A percentile compares a stretch with the other conserved stretches of the same genome.
These are phyloP conservation scores for Ottelia alismoides DNA, from an alignment of 106 monocot genomes.

Conservation along the genomic window DNA sequence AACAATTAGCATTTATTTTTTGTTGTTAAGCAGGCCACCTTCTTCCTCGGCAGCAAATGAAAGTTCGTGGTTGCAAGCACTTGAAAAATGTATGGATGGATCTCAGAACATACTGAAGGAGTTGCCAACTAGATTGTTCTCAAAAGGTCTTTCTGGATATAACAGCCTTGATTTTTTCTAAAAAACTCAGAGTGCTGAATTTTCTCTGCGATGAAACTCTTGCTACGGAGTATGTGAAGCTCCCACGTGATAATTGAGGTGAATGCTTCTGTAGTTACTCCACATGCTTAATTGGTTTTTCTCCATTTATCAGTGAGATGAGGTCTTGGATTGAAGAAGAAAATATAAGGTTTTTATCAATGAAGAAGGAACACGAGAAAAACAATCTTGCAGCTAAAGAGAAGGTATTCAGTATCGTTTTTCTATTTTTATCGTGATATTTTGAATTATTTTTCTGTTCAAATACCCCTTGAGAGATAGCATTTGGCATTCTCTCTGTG, in stretches of 20 bases:
- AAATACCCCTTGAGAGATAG: too few species aligned
- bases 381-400: constrained; percentile 31
- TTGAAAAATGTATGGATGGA: constrained; percentile 26
- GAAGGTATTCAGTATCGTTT: constrained; percentile 24
- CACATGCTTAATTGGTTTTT: too few species aligned
- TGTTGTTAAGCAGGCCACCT: too few species aligned
- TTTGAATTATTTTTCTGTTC: not conserved
- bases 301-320: too few species aligned
- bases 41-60: constrained; percentile 18
- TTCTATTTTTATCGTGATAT: too few species aligned
- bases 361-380: constrained; percentile 26
- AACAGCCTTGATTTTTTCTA: constrained; percentile 30
- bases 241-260: not conserved
- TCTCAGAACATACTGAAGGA: constrained; percentile 16
- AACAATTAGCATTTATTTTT: not conserved
- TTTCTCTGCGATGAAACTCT: constrained; percentile 79
- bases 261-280: not conserved
- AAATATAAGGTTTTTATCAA: constrained; percentile 29
- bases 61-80: constrained; percentile 35
- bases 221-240: constrained; percentile 41
- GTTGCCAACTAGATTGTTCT: constrained; percentile 17
- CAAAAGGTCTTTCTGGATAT: constrained; percentile 19
- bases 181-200: constrained; percentile 22
- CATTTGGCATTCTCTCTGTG: too few species aligned
- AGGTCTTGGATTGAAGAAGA: constrained; percentile 50